phyloP scores from a whole-genome alignment of 176 grass and related monocot species.

The Miscanthus lutarioriparius region DNA sequence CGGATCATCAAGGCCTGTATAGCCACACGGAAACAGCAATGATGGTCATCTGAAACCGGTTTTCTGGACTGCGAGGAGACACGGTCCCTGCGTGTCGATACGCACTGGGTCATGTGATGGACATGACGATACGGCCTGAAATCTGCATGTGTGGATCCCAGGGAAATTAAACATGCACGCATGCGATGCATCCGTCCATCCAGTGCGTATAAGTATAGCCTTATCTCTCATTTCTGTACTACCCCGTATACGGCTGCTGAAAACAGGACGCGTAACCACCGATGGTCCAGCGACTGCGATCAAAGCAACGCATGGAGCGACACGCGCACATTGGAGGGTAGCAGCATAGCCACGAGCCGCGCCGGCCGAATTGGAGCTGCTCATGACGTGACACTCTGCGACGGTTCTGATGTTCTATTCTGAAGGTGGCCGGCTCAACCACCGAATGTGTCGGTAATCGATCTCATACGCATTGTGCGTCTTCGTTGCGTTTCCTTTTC shows the following conservation, averaged over 20 bases:
- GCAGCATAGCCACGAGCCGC: too few species aligned
- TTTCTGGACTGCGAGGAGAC: not conserved
- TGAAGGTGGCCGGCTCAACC: slow-evolving; percentile 27
- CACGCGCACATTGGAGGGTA: too few species aligned
- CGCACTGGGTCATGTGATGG: not conserved
- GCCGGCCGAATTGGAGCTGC: not conserved
- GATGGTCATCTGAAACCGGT: not conserved
- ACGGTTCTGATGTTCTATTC: not conserved
- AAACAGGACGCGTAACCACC: slow-evolving; percentile 37
- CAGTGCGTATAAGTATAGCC: too few species aligned
- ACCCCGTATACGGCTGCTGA: not conserved
- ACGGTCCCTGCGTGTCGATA: not conserved
- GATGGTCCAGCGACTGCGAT: slow-evolving; percentile 5
- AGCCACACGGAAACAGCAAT: not conserved
- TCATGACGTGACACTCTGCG: not conserved
- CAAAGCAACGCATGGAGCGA: too few species aligned
- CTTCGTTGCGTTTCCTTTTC: not conserved
- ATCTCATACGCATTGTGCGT: not conserved
- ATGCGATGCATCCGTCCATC: too few species aligned
- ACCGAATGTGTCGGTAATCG: slow-evolving; percentile 28
- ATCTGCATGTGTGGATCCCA: not conserved
- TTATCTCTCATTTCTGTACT: too few species aligned
- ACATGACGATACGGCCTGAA: not conserved
- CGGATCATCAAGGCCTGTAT: too few species aligned
- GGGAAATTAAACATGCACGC: too few species aligned